Conservation (phyloP, 2,329 filamentous ascomycete genomes). For the Pseudovirgaria hyperparasitica region DNA sequence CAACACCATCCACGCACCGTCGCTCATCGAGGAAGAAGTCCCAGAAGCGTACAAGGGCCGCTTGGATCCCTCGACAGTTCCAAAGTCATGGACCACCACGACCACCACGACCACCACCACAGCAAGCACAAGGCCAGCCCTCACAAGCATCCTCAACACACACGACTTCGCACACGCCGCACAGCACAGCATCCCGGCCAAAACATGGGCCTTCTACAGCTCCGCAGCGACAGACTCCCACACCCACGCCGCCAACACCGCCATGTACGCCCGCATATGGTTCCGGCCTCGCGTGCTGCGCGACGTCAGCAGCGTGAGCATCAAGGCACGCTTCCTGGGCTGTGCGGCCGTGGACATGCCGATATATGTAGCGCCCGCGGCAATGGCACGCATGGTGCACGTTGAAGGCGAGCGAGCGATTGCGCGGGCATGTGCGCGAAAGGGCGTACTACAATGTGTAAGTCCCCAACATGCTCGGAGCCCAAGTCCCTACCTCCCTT, state of each 20-base stretch:
- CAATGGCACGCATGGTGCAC: constrained; percentile 16
- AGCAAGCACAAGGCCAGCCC: constrained; percentile 25
- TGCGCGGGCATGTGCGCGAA: constrained; percentile 13
- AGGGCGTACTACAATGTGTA: constrained; percentile 17
- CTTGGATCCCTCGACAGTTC: constrained; percentile 31
- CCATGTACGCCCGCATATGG: constrained; percentile 31
- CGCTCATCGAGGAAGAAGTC: constrained; percentile 29
- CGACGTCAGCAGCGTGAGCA: constrained; percentile 24
- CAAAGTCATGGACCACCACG: constrained; percentile 24
- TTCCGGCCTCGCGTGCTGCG: constrained; percentile 34
- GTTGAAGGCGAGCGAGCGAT: constrained; percentile 17
- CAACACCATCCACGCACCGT: constrained; percentile 38
- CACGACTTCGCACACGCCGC: constrained; percentile 34
- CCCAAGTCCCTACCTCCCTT: background rate
- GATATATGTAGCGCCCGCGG: constrained; percentile 18
- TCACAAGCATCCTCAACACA: constrained; percentile 33
- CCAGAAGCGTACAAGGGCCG: constrained; percentile 36
- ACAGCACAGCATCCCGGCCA: constrained; percentile 19
- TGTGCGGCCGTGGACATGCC: constrained; percentile 11
- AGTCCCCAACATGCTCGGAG: constrained; percentile 2
- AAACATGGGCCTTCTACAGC: constrained; percentile 35
- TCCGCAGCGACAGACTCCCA: constrained; percentile 38
- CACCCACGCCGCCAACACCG: constrained; percentile 31
- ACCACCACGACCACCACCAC: constrained; percentile 14
- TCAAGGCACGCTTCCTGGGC: constrained; percentile 20